Base-by-base conservation (phyloP, 352 stramenopile genomes). In the Pythium rhizo-oryzae region DNA sequence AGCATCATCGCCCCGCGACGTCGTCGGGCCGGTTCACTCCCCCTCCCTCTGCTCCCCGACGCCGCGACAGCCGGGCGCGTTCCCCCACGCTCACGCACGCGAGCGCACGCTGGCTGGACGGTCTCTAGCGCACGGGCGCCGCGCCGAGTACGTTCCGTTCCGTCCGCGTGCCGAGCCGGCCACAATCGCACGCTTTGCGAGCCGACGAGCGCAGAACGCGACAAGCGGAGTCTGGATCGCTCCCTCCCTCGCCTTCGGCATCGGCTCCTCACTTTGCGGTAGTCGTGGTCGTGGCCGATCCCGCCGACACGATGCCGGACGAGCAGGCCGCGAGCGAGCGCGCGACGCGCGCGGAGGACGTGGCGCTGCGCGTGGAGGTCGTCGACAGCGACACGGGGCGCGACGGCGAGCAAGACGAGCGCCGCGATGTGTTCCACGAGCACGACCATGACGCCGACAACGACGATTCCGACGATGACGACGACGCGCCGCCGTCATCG, bases 401-500 rank as follows among this genome's bases (percentile, higher is more conserved):
- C n/a, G n/a, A n/a, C n/a, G n/a, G n/a, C n/a, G n/a, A 47, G n/a
- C 18, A 47, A 0, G 24, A 25, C 13, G 33, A 15, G n/a, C 25
- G 33, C n/a, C 53, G n/a, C 8, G n/a, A 50, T 16, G 15, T 3
- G 41, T 47, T 47, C 41, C 41, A n/a, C 41, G 50, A 49, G 11
- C 25, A 49, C 25, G 39, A 23, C 24, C 30, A 56, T 19, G 30
- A 25, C 33, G 37, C 11, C 49, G 59, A 41, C 49, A n/a, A 25
- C 33, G 37, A 16, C 49, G 59, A 41, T 35, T 21, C 49, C 0
- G 63, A 70, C 15, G 53, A 63, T 8, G 46, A 64, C 43, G 21
- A 23, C 9, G 19, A 44, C 30, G 15, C 28, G 43, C 39, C 47
- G 25, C n/a, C 16, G 9, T 24, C 28, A 35, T 19, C 43, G 21